Evolutionary conservation across 2,329 filamentous ascomycete species (phyloP), one percentile per base, ranked within the genome.

Genomic region (Aspergillus pseudonomiae): DNA sequence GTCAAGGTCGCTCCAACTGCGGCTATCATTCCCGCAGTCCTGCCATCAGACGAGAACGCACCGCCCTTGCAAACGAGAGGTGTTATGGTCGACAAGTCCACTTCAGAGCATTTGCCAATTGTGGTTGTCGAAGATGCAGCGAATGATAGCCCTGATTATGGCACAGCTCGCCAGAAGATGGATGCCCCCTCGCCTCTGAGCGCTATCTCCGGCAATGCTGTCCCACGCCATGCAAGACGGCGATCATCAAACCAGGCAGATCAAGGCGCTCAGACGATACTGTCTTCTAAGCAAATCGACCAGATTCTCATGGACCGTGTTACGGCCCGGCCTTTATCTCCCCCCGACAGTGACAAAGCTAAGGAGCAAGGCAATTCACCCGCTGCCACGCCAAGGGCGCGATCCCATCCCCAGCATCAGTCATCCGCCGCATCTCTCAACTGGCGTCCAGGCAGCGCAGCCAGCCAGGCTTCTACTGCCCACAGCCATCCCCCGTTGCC

Each of bases 281-380:
- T 97, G 34, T 96, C 93, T n/a, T 87, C 91, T 0, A 87, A 91
- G 57, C 89, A 91, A 61, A 92, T 97, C 67, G 93, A 97, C 69
- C 85, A 88, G 61, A 84, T 97, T 72, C 79, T 96, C 61, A 85
- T 85, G 68, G 83, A 84, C 60, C 88, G 86, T 69, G 73, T 75
- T 57, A 71, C 71, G 50, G 30, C 71, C 36, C 73, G 74, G 16
- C 74, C 76, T 10, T 63, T 75, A 21, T 73, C 75, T 59, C 73
- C 79, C 39, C 69, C 74, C 6, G 74, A 75, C 32, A 78, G 73
- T 62, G 74, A 70, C 67, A 73, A 67, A 60, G 65, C 63, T 59
- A 76, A 62, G 63, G 74, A 71, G 39, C 63, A 70, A 60, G 71
- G 67, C 50, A 66, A 67, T 28, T 79, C 78, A 60, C 74, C 77